phyloP scores from a whole-genome alignment of 805 yeast species.

The Danielozyma ontarioensis region DNA sequence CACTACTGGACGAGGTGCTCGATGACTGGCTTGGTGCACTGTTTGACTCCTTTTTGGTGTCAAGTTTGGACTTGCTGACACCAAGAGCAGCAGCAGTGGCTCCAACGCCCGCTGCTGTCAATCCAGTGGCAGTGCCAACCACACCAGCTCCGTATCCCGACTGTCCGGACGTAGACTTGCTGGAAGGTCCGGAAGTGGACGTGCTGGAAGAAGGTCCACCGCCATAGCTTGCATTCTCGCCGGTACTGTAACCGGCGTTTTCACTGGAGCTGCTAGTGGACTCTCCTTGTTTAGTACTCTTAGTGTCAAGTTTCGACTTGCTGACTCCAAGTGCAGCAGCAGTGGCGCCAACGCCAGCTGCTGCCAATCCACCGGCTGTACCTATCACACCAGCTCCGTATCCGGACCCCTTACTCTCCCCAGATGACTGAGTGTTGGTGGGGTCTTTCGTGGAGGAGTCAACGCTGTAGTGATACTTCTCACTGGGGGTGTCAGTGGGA shows the following conservation, averaged over 20 bases:
- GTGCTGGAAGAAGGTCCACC: not conserved
- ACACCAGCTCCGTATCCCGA: constrained; percentile 2
- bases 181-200: not conserved
- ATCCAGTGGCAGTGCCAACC: constrained; percentile 4
- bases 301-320: not conserved
- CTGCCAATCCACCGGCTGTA: not conserved
- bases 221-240: no score
- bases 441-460: no score
- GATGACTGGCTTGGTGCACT: not conserved
- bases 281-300: constrained; percentile 6
- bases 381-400: constrained; percentile 4
- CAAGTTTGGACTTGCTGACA: constrained; percentile 1
- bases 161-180: no score
- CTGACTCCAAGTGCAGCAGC: not conserved
- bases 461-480: no score
- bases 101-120: not conserved
- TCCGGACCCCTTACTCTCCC: constrained; percentile 1
- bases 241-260: not conserved
- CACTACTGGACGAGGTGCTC: constrained; percentile 1
- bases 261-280: not conserved
- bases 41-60: constrained; percentile 1
- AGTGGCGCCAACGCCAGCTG: not conserved
- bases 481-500: no score
- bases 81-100: constrained; percentile 1
- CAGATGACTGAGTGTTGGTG: no score